A percentile compares a stretch with the other conserved stretches of the same genome.
These are phyloP conservation scores for Aurinia saxatilis DNA, from an alignment of 345 rosid species.

Conservation along the genomic window DNA sequence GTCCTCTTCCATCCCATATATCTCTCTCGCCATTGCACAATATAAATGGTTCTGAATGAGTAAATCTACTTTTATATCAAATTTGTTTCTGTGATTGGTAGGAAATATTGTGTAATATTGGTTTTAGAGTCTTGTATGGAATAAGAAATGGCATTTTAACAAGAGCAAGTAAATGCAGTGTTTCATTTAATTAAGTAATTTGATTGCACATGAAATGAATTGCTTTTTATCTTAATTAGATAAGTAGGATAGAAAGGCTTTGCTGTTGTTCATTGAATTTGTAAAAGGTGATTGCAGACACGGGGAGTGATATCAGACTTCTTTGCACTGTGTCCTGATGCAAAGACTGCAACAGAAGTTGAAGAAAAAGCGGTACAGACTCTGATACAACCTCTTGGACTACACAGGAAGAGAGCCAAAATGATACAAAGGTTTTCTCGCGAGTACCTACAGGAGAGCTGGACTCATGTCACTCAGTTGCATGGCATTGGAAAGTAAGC, in stretches of 20 bases:
- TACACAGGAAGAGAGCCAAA: constrained; percentile 51
- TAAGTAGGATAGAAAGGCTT: not conserved
- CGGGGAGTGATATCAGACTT: constrained; percentile 37
- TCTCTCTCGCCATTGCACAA: no score
- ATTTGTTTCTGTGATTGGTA: no score
- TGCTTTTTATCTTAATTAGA: not conserved
- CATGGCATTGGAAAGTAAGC: constrained; percentile 72
- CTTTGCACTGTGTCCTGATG: constrained; percentile 60
- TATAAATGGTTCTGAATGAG: no score
- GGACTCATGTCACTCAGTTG: constrained; percentile 82
- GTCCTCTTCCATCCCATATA: no score
- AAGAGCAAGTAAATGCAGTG: not conserved
- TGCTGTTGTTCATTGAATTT: not conserved
- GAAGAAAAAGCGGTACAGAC: constrained; percentile 36
- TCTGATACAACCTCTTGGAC: constrained; percentile 44
- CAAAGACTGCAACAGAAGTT: constrained; percentile 48
- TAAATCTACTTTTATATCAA: no score
- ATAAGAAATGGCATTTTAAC: no score
- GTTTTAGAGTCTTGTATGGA: no score
- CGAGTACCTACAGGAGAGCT: constrained; percentile 54
- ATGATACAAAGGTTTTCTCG: constrained; percentile 51
- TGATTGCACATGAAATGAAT: not conserved
- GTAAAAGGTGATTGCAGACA: constrained; percentile 32
- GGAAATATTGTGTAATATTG: no score
- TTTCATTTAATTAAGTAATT: not conserved